These are phyloP conservation scores for Phytophthora palmivora DNA, from an alignment of 352 stramenopile species.

Conservation along the genomic window DNA sequence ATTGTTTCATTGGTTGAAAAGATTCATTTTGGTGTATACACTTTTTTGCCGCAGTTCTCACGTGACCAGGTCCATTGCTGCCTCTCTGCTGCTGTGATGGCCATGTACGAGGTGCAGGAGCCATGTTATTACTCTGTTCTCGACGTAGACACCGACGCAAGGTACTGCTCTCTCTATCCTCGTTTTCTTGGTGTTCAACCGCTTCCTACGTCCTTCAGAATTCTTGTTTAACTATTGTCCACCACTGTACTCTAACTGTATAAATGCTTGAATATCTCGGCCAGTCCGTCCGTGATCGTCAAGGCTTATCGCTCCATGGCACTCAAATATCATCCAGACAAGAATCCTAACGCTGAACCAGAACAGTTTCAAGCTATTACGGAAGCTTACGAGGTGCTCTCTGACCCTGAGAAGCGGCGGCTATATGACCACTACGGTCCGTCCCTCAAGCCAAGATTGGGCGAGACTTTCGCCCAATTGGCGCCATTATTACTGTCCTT, in stretches of 20 bases:
- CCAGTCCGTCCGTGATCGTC: slow-evolving; percentile 93
- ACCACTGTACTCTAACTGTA: slow-evolving; percentile 1
- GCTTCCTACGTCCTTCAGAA: slow-evolving; percentile 1
- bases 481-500: slow-evolving; percentile 73
- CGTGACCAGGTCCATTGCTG: slow-evolving; percentile 8
- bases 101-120: slow-evolving; percentile 59
- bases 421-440: slow-evolving; percentile 82
- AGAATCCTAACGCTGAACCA: slow-evolving; percentile 91
- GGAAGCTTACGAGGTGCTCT: slow-evolving; percentile 81
- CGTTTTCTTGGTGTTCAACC: not conserved
- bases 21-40: not conserved
- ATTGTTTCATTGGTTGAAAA: slow-evolving; percentile 2
- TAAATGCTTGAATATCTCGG: not conserved
- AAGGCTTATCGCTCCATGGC: slow-evolving; percentile 94
- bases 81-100: slow-evolving; percentile 9
- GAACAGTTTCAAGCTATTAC: slow-evolving; percentile 91
- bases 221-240: not conserved
- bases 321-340: slow-evolving; percentile 96
- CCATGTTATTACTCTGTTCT: slow-evolving; percentile 77
- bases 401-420: slow-evolving; percentile 73
- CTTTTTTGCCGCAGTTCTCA: slow-evolving; percentile 21
- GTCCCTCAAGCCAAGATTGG: slow-evolving; percentile 62
- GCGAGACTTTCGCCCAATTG: slow-evolving; percentile 68
- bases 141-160: slow-evolving; percentile 64
- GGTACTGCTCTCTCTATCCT: slow-evolving; percentile 30